These are phyloP conservation scores for Penicillium longicatenatum DNA, from an alignment of 495 filamentous ascomycete genomes.

Conservation along the genomic window DNA sequence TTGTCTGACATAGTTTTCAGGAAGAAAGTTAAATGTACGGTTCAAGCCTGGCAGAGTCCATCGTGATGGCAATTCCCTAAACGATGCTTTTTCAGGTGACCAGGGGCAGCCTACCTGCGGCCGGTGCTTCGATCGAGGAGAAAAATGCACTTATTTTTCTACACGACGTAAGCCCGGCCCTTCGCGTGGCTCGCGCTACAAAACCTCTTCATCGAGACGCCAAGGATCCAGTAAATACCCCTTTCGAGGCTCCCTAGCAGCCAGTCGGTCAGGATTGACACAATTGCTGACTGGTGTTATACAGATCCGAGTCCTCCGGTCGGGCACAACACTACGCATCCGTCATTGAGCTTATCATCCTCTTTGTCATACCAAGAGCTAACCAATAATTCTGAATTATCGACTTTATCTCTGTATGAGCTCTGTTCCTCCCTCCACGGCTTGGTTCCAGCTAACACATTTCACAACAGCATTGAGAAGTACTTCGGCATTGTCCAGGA, in stretches of 20 bases:
- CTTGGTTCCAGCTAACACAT: background rate
- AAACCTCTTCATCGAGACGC: background rate
- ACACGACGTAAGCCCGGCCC: constrained; percentile 17
- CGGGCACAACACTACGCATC: background rate
- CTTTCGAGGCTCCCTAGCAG: background rate
- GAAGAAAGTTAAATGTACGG: background rate
- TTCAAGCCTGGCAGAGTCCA: background rate
- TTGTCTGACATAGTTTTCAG: background rate
- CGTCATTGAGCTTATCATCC: background rate
- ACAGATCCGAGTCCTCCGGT: background rate
- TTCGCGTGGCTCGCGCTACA: constrained; percentile 11
- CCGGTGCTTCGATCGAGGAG: constrained; percentile 25
- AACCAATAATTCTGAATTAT: background rate
- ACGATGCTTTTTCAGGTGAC: constrained; percentile 16
- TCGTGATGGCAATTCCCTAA: background rate
- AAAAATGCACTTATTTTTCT: constrained; percentile 18
- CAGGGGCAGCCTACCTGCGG: constrained; percentile 21
- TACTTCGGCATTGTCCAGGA: constrained; percentile 29
- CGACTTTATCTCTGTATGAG: background rate
- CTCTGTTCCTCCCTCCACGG: background rate
- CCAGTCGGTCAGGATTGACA: background rate
- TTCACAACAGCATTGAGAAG: background rate
- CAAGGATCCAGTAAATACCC: background rate
- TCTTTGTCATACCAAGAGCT: background rate
- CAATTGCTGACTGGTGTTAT: background rate